These are phyloP conservation scores for Triglochin maritima DNA, from an alignment of 106 monocot genomes.

Conservation along the genomic window DNA sequence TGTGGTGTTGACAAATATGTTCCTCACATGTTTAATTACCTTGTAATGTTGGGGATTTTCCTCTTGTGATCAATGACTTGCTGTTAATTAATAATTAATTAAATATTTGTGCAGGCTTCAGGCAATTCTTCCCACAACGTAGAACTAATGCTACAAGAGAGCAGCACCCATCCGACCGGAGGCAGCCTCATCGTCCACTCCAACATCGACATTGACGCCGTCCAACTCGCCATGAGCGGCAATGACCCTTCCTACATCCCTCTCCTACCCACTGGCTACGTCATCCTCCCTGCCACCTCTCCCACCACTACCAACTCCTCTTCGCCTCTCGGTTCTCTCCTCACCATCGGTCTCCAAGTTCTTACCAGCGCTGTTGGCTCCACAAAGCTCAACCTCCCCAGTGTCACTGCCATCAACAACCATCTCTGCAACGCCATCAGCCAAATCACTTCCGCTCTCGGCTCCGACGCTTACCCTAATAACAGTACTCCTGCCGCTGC, in stretches of 20 bases:
- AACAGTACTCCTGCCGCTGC: not conserved
- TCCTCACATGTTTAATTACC: no score
- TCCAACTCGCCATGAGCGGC: slow-evolving; percentile 72
- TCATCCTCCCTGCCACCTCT: slow-evolving; percentile 39
- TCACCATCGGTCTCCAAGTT: slow-evolving; percentile 70
- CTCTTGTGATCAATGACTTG: not conserved
- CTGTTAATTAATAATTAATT: no score
- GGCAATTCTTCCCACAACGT: slow-evolving; percentile 96
- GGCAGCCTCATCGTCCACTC: slow-evolving; percentile 81
- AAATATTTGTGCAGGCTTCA: slow-evolving; percentile 32
- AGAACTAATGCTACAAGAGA: slow-evolving; percentile 94
- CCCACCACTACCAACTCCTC: not conserved
- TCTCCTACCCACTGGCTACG: slow-evolving; percentile 77
- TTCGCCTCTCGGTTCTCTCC: slow-evolving; percentile 36
- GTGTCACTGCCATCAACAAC: slow-evolving; percentile 66
- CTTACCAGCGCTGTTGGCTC: slow-evolving; percentile 67
- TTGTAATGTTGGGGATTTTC: not conserved
- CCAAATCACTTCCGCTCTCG: slow-evolving; percentile 55
- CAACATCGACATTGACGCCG: slow-evolving; percentile 66
- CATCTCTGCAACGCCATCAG: slow-evolving; percentile 62
- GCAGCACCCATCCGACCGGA: slow-evolving; percentile 74
- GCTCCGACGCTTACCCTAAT: not conserved
- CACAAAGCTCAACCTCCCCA: slow-evolving; percentile 81
- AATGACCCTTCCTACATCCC: slow-evolving; percentile 90
- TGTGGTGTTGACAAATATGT: no score